These are phyloP conservation scores for Austroboletus novae-zelandiae DNA, from an alignment of 1,284 basidiomycete species.

Conservation along the genomic window DNA sequence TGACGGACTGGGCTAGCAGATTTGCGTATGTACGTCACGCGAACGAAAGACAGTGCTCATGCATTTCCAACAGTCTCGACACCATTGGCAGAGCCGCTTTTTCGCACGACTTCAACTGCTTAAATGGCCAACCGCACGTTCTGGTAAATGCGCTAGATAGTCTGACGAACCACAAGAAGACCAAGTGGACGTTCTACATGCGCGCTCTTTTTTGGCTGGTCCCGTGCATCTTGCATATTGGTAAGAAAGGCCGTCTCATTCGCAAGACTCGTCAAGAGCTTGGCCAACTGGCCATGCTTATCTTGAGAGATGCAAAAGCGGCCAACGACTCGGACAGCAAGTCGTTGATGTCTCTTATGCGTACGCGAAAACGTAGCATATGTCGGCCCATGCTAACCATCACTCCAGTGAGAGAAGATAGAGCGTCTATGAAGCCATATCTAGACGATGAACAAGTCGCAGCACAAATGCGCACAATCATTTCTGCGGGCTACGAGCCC, in stretches of 20 bases:
- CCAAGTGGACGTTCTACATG: conserved; percentile 58
- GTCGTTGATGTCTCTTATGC: conserved; percentile 50
- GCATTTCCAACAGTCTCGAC: conserved; percentile 44
- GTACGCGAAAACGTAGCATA: conserved; percentile 33
- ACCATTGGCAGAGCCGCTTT: conserved; percentile 56
- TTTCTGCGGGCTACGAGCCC: conserved; percentile 64
- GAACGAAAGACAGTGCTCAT: conserved; percentile 1
- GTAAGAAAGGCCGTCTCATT: conserved; percentile 57
- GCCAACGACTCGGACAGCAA: conserved; percentile 40
- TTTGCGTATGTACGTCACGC: conserved; percentile 44
- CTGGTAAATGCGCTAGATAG: conserved; percentile 51
- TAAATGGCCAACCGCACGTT: conserved; percentile 43
- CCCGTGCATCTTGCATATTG: conserved; percentile 51
- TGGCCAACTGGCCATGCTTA: conserved; percentile 45
- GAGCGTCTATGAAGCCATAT: conserved; percentile 27
- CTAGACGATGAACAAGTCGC: conserved; percentile 50
- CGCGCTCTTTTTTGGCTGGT: conserved; percentile 59
- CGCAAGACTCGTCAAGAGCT: conserved; percentile 48
- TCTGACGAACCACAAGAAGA: conserved; percentile 57
- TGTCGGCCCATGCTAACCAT: conserved; percentile 5
- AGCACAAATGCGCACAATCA: conserved; percentile 57
- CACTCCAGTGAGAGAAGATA: conserved; percentile 42
- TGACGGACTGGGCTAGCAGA: conserved; percentile 56
- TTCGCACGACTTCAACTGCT: conserved; percentile 52
- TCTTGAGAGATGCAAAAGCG: conserved; percentile 52